Evolutionary conservation across 106 monocot genomes (phyloP).

Genomic region (Phalaenopsis aphrodite): DNA sequence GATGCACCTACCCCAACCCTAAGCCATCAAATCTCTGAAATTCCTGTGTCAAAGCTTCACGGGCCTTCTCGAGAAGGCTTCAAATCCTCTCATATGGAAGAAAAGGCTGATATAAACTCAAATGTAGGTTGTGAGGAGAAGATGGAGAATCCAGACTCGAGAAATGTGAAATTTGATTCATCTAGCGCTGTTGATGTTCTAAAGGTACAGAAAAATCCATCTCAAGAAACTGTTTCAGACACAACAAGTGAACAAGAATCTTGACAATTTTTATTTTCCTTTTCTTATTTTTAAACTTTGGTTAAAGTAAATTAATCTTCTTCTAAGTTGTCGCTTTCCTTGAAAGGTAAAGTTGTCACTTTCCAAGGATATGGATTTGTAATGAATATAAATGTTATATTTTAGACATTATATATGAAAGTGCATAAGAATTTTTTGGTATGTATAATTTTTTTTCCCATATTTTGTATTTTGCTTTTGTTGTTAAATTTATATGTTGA

Average conservation of each 20-base stretch:
- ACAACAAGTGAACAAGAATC: constrained; percentile 21
- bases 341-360: too few relatives aligned
- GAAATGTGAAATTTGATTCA: constrained; percentile 15
- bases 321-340: too few relatives aligned
- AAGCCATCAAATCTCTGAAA: constrained; percentile 13
- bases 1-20: constrained; percentile 4
- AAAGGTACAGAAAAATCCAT: constrained; percentile 22
- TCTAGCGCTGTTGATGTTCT: constrained; percentile 6
- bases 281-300: background rate
- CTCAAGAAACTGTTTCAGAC: constrained; percentile 23
- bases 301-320: too few relatives aligned
- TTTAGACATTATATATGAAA: too few relatives aligned
- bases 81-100: constrained; percentile 12
- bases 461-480: too few relatives aligned
- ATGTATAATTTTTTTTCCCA: too few relatives aligned
- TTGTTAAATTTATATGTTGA: too few relatives aligned
- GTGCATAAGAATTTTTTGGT: too few relatives aligned
- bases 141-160: constrained; percentile 18
- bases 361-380: too few relatives aligned
- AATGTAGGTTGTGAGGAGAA: constrained; percentile 13
- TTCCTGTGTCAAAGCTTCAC: constrained; percentile 8
- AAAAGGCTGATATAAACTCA: constrained; percentile 16
- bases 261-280: constrained; percentile 9
- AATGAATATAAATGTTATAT: too few relatives aligned
- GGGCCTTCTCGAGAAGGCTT: constrained; percentile 19